These are phyloP conservation scores for Colletotrichum echinochloae DNA, from an alignment of 2,329 filamentous ascomycete species.

Conservation along the genomic window DNA sequence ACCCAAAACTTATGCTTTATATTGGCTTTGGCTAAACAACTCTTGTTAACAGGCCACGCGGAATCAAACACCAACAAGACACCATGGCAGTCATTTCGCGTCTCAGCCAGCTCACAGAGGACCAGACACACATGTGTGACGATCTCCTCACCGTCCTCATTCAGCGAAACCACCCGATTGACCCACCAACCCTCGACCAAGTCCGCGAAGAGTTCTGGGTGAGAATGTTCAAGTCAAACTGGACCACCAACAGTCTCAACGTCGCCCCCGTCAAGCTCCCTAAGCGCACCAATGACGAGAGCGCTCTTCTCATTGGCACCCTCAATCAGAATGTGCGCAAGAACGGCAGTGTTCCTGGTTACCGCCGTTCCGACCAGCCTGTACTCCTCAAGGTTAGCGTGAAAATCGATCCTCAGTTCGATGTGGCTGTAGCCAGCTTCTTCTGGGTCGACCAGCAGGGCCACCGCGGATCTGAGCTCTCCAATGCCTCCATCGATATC, in stretches of 20 bases:
- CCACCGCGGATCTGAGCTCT: conserved; percentile 14
- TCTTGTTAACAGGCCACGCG: neutral
- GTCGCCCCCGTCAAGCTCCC: neutral
- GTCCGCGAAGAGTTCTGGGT: conserved; percentile 13
- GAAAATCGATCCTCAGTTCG: neutral
- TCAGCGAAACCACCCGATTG: conserved; percentile 3
- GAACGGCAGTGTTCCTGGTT: neutral
- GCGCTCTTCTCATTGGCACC: conserved; percentile 22
- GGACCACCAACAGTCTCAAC: conserved; percentile 10
- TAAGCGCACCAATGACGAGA: conserved; percentile 28
- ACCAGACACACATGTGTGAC: conserved; percentile 15
- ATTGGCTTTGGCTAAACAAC: neutral
- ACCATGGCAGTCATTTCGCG: conserved; percentile 16
- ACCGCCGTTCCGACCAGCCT: conserved; percentile 25
- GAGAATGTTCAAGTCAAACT: conserved; percentile 13
- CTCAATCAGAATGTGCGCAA: conserved; percentile 30
- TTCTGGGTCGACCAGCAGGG: conserved; percentile 31
- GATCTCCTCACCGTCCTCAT: conserved; percentile 16
- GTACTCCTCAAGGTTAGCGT: conserved; percentile 24
- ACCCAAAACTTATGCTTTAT: too few species aligned
- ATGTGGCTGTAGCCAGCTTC: conserved; percentile 11
- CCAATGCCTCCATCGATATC: conserved; percentile 5
- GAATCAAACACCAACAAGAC: neutral
- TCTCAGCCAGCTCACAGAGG: neutral
- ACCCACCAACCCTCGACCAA: conserved; percentile 2